These are phyloP conservation scores for Infundibulicybe gibba DNA, from an alignment of 768 basidiomycete genomes.

Conservation along the genomic window DNA sequence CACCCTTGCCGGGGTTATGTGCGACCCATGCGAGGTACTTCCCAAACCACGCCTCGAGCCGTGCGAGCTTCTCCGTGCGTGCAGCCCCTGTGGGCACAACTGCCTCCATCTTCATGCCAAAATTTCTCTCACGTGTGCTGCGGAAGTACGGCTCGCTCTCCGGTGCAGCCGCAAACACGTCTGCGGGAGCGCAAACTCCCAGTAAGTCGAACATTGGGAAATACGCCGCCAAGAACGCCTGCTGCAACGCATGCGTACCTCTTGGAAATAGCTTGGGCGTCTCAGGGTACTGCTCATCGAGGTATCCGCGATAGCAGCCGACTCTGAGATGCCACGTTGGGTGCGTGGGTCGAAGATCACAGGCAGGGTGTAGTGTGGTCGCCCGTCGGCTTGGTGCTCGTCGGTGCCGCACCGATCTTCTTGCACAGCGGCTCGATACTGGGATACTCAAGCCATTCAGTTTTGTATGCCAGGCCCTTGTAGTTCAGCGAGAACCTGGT, in stretches of 20 bases:
- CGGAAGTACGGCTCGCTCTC: slow-evolving; percentile 31
- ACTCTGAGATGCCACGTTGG: slow-evolving; percentile 26
- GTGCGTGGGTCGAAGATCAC: slow-evolving; percentile 34
- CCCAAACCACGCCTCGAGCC: too few species aligned
- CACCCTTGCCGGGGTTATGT: not conserved
- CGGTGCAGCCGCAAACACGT: slow-evolving; percentile 18
- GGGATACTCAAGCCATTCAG: not conserved
- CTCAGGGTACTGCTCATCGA: slow-evolving; percentile 35
- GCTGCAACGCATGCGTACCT: slow-evolving; percentile 15
- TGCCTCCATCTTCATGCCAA: not conserved
- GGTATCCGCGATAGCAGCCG: slow-evolving; percentile 37
- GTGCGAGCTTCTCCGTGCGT: not conserved
- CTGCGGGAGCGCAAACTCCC: slow-evolving; percentile 14
- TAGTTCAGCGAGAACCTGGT: not conserved
- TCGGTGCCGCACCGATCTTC: slow-evolving; percentile 29
- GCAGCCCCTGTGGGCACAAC: not conserved
- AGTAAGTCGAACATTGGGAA: not conserved
- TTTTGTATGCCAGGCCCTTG: not conserved
- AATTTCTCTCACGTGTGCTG: slow-evolving; percentile 8
- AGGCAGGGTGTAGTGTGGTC: slow-evolving; percentile 33
- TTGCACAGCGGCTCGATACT: slow-evolving; percentile 31
- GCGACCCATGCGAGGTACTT: too few species aligned
- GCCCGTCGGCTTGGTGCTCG: slow-evolving; percentile 24
- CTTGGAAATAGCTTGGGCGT: slow-evolving; percentile 26
- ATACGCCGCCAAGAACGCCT: slow-evolving; percentile 4